Evolutionary conservation across 306 rosid species (phyloP).

Genomic region (Pyrus bretschneideri): DNA sequence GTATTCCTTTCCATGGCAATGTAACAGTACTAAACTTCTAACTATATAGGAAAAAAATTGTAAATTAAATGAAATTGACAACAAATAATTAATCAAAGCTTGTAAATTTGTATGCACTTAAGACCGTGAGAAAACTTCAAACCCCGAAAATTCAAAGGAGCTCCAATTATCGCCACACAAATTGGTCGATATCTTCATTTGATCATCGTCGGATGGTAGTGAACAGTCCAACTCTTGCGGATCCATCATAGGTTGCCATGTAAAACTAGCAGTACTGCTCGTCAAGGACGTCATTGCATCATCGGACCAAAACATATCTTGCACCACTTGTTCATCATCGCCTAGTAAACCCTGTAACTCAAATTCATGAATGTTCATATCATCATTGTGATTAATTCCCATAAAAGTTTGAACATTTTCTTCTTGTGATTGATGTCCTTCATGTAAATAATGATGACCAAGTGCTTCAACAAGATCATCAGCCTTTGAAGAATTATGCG

Average conservation of each 20-base stretch:
- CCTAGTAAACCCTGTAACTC: conserved; percentile 33
- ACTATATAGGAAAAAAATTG: background rate
- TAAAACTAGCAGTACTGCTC: conserved; percentile 3
- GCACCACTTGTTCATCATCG: conserved; percentile 5
- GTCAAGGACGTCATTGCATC: background rate
- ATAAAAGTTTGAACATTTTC: background rate
- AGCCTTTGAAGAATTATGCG: background rate
- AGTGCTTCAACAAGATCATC: conserved; percentile 5
- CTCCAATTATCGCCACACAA: conserved; percentile 38
- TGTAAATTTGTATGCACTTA: background rate
- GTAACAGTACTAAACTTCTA: background rate
- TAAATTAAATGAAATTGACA: background rate
- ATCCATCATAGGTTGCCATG: conserved; percentile 34
- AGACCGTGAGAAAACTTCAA: conserved; percentile 41
- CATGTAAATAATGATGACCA: background rate
- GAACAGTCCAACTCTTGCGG: conserved; percentile 35
- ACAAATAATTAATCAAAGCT: background rate
- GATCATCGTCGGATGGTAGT: conserved; percentile 20
- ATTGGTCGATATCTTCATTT: conserved; percentile 23
- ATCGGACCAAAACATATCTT: conserved; percentile 17
- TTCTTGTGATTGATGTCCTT: background rate
- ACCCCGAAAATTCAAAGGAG: conserved; percentile 49
- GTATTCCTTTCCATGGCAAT: background rate
- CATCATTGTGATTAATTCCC: background rate
- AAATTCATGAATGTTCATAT: conserved; percentile 25